A percentile compares a stretch with the other conserved stretches of the same genome.
Conservation (phyloP, 1,139 yeast genomes). For the Blastobotrys niveus region DNA sequence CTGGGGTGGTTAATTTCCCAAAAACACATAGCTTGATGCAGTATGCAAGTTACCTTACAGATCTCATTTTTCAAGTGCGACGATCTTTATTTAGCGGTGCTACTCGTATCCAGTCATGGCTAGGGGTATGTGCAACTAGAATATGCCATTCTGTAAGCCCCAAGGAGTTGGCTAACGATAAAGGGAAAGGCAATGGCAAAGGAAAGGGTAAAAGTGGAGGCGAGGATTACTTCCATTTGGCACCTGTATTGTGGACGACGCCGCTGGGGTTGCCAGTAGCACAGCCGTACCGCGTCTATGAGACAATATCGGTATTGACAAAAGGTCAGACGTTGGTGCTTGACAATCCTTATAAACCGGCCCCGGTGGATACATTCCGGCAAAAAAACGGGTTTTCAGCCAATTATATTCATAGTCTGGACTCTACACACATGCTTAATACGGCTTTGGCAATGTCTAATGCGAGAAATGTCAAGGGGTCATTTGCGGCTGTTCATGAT, state of each 20-base stretch:
- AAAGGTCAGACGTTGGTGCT: constrained; percentile 79
- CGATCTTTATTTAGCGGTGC: constrained; percentile 88
- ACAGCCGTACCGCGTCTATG: constrained; percentile 80
- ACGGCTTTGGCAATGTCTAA: constrained; percentile 79
- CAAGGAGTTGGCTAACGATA: constrained; percentile 40
- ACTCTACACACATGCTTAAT: constrained; percentile 94
- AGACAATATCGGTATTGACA: constrained; percentile 61
- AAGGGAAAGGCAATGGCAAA: neutral
- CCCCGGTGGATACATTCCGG: constrained; percentile 79
- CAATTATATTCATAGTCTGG: constrained; percentile 88
- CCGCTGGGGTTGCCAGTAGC: constrained; percentile 86
- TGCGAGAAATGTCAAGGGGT: constrained; percentile 47
- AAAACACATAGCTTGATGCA: no score
- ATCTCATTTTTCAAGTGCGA: constrained; percentile 74
- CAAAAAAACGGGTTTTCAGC: constrained; percentile 96
- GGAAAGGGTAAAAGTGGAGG: no score
- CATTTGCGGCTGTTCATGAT: constrained; percentile 97
- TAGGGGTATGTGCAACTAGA: constrained; percentile 76
- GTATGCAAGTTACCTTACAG: constrained; percentile 68
- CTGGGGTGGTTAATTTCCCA: no score
- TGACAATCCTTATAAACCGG: constrained; percentile 74
- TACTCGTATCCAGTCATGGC: constrained; percentile 94
- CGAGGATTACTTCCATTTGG: no score
- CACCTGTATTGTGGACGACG: constrained; percentile 96
- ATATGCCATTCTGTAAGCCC: constrained; percentile 73